Conservation (phyloP, 2,329 filamentous ascomycete genomes). For the Dothistroma septosporum region DNA sequence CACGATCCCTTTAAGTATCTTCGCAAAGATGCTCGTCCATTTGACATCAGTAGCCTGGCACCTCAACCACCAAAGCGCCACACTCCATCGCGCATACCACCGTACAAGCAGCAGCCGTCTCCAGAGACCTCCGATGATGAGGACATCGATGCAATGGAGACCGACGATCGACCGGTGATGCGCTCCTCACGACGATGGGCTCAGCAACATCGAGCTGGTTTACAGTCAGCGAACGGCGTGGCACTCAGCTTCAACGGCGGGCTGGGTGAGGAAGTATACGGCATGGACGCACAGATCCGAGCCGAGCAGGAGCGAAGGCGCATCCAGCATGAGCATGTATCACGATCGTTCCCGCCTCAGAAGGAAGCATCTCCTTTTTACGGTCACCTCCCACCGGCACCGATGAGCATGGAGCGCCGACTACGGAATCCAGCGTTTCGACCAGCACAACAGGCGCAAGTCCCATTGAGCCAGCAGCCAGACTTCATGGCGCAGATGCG, state of each 20-base stretch:
- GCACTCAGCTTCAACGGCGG: slow-evolving; percentile 16
- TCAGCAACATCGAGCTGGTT: slow-evolving; percentile 16
- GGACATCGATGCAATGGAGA: slow-evolving; percentile 64
- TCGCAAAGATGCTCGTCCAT: slow-evolving; percentile 27
- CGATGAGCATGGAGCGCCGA: slow-evolving; percentile 60
- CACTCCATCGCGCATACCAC: slow-evolving; percentile 9
- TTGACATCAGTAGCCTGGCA: slow-evolving; percentile 36
- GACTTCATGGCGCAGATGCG: slow-evolving; percentile 50
- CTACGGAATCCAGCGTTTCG: slow-evolving; percentile 53
- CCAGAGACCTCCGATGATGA: slow-evolving; percentile 29
- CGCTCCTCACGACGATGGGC: slow-evolving; percentile 16
- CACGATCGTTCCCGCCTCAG: slow-evolving; percentile 29
- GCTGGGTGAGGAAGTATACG: slow-evolving; percentile 23
- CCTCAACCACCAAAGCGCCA: slow-evolving; percentile 19
- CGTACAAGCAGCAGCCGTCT: slow-evolving; percentile 23
- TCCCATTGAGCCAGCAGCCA: slow-evolving; percentile 44
- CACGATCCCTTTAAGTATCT: slow-evolving; percentile 28
- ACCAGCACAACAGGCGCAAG: slow-evolving; percentile 30
- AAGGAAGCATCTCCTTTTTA: slow-evolving; percentile 56
- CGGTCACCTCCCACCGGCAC: slow-evolving; percentile 66
- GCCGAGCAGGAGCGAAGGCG: slow-evolving; percentile 16
- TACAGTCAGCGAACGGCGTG: slow-evolving; percentile 19
- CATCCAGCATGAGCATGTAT: slow-evolving; percentile 18
- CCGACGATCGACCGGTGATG: slow-evolving; percentile 50
- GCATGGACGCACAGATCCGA: slow-evolving; percentile 24